A percentile compares a stretch with the other conserved stretches of the same genome.
These are phyloP conservation scores for Zygosaccharomyces bailii DNA, from an alignment of 805 yeast genomes.

Conservation along the genomic window DNA sequence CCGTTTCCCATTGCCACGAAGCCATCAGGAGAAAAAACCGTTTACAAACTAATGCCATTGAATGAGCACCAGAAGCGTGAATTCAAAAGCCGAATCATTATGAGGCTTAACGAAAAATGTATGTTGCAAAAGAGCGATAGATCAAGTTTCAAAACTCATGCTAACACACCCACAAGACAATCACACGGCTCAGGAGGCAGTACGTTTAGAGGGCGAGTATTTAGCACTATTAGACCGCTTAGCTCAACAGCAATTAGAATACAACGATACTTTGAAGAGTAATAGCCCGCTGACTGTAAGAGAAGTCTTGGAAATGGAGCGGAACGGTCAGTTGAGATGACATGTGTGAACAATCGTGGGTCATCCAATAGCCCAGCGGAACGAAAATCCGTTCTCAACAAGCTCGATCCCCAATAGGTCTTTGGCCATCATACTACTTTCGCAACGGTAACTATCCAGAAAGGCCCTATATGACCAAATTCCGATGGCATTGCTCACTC, in stretches of 20 bases:
- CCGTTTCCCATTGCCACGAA: constrained; percentile 1
- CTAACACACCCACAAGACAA: constrained; percentile 14
- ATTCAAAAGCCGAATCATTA: constrained; percentile 14
- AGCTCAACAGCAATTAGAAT: constrained; percentile 12
- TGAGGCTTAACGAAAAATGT: constrained; percentile 17
- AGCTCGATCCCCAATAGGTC: too few relatives aligned
- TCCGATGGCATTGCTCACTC: background rate
- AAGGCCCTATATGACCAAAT: background rate
- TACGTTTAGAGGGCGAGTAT: constrained; percentile 5
- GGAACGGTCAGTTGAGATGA: constrained; percentile 4
- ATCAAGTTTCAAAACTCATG: background rate
- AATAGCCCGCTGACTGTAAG: constrained; percentile 13
- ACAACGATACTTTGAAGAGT: background rate
- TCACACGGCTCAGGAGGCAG: constrained; percentile 13
- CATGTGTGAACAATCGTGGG: background rate
- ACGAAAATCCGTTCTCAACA: background rate
- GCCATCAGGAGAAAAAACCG: background rate
- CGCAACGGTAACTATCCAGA: too few relatives aligned
- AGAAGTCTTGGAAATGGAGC: constrained; percentile 18
- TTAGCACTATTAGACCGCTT: constrained; percentile 10
- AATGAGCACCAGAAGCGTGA: constrained; percentile 14
- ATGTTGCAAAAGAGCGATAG: constrained; percentile 12
- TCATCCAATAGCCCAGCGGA: background rate
- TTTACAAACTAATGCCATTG: constrained; percentile 5
- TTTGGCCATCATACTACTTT: background rate